Base-by-base conservation (phyloP, 1,284 basidiomycete genomes). In the Athelia psychrophila region DNA sequence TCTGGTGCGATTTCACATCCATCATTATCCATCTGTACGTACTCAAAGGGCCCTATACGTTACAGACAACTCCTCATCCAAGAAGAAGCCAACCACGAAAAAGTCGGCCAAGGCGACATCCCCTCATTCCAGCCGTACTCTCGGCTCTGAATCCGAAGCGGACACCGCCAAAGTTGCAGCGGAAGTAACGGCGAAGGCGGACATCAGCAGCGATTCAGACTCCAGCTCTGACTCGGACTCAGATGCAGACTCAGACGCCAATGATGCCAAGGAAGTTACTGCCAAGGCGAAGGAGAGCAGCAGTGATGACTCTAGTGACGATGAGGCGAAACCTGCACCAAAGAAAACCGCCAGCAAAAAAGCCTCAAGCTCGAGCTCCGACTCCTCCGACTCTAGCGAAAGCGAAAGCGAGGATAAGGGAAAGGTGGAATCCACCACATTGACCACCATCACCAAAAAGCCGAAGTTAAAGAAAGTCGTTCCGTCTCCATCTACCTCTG, bases 211-310 rank as follows among this genome's bases (percentile, higher is more conserved):
- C n/a, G 40, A 51, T 4, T 53, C 51, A 54, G 54, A 60, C 45
- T 59, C 57, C 48, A 38, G 54, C 30, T 64, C 64, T 2, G 54
- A 64, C 36, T 64, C 64, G 3, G 54, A 64, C 36, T 67, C 66
- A n/a, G 56, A 58, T 48, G 49, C 54, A 6, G 51, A 57, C 25
- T 42, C 48, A 27, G 51, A 58, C 49, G 25, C 56, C 33, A n/a
- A n/a, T n/a, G n/a, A n/a, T n/a, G 33, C 33, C 8, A 42, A 42
- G 38, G 24, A 46, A 46, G 8, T 18, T 23, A n/a, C 38, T 23
- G 16, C 38, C 9, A 46, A 46, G 23, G n/a, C 44, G 16, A 20
- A 23, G 22, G 44, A 10, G 8, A 5, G 38, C 47, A 44, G 22
- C 54, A 24, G 22, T 23, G 9, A 8, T n/a, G 24, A 27, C 24